These are phyloP conservation scores for Kwoniella sp. DNA, from an alignment of 768 basidiomycete genomes.

Conservation along the genomic window DNA sequence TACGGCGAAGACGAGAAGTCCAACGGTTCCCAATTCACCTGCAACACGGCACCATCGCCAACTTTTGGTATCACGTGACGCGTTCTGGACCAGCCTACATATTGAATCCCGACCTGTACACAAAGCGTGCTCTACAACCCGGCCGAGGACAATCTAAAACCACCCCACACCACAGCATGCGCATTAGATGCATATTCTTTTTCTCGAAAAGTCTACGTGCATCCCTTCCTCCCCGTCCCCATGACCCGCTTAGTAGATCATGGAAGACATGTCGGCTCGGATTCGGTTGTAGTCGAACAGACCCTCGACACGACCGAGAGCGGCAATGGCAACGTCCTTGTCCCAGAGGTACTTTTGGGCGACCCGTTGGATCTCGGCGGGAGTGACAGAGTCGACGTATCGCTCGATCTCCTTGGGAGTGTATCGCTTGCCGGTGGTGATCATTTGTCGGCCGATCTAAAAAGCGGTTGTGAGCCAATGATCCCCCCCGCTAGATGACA, in stretches of 20 bases:
- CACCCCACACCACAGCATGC: not conserved
- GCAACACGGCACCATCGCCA: too few species aligned
- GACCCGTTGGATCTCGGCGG: slow-evolving; percentile 85
- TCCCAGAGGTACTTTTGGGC: slow-evolving; percentile 97
- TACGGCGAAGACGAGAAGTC: too few species aligned
- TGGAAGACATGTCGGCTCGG: slow-evolving; percentile 52
- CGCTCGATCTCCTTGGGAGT: slow-evolving; percentile 91
- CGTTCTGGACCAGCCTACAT: too few species aligned
- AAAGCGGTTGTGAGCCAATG: not conserved
- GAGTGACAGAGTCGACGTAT: slow-evolving; percentile 81
- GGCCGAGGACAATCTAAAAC: not conserved
- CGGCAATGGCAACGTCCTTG: slow-evolving; percentile 77
- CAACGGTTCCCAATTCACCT: too few species aligned
- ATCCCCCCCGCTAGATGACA: not conserved
- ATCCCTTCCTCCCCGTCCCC: not conserved
- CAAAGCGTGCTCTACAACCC: too few species aligned
- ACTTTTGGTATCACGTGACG: too few species aligned
- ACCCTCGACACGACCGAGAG: slow-evolving; percentile 78
- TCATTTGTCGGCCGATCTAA: slow-evolving; percentile 88
- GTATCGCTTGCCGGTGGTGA: slow-evolving; percentile 83
- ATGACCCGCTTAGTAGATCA: slow-evolving; percentile 49
- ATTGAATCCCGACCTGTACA: too few species aligned
- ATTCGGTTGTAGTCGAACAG: slow-evolving; percentile 87
- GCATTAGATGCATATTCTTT: not conserved
- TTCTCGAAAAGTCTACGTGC: not conserved